phyloP scores from a whole-genome alignment of 2,329 filamentous ascomycete species.

The Cryphonectria naterciae region DNA sequence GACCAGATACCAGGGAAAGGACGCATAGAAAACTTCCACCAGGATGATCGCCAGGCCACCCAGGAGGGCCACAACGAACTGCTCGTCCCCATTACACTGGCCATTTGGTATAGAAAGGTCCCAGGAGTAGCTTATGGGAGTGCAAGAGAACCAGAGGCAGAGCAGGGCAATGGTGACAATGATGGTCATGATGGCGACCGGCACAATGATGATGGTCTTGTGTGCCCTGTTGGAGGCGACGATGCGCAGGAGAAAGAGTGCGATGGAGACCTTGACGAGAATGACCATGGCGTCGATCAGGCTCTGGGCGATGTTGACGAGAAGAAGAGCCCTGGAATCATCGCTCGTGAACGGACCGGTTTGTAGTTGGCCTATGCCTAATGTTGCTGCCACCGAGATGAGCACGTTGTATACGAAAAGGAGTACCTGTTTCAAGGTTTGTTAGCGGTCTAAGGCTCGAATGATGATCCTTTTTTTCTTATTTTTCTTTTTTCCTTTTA shows the following conservation, averaged over 20 bases:
- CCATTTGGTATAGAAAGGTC: slow-evolving; percentile 10
- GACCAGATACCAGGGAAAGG: slow-evolving; percentile 26
- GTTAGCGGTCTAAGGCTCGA: not conserved
- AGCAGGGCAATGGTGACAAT: not conserved
- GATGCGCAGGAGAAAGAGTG: slow-evolving; percentile 21
- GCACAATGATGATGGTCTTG: slow-evolving; percentile 10
- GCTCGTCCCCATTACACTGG: not conserved
- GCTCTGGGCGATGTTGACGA: slow-evolving; percentile 18
- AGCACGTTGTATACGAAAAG: slow-evolving; percentile 19
- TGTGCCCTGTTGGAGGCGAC: slow-evolving; percentile 8
- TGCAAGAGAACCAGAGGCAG: slow-evolving; percentile 26
- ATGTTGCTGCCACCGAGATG: slow-evolving; percentile 15
- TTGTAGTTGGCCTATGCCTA: slow-evolving; percentile 13
- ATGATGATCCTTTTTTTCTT: not conserved
- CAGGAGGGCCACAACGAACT: slow-evolving; percentile 11
- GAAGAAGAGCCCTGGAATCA: slow-evolving; percentile 3
- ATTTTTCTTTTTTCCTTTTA: not conserved
- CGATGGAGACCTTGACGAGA: slow-evolving; percentile 25
- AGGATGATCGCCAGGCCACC: slow-evolving; percentile 5
- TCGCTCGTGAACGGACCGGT: not conserved
- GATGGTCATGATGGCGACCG: slow-evolving; percentile 12
- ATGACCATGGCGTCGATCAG: slow-evolving; percentile 9
- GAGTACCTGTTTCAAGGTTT: not conserved
- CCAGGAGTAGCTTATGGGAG: slow-evolving; percentile 23
- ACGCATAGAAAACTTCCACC: slow-evolving; percentile 25